Evolutionary conservation across 2,329 filamentous ascomycete species (phyloP).

Genomic region (Pyrenophora seminiperda): DNA sequence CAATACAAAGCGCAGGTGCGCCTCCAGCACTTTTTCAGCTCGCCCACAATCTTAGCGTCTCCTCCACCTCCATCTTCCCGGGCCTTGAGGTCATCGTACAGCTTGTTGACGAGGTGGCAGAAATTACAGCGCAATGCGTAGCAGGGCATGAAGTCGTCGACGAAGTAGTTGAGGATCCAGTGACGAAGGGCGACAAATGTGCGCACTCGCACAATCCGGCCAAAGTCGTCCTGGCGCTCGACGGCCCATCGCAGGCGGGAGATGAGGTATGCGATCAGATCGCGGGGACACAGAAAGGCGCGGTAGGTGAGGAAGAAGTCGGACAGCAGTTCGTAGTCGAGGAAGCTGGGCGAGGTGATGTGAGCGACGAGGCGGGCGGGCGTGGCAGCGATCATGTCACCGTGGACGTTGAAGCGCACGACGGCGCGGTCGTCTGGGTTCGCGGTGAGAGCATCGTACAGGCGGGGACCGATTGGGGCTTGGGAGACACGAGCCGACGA

Average conservation of each 20-base stretch:
- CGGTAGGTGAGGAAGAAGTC: conserved; percentile 98
- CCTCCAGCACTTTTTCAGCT: conserved; percentile 97
- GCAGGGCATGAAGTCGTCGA: conserved; percentile 87
- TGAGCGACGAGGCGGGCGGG: conserved; percentile 90
- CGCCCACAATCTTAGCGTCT: conserved; percentile 84
- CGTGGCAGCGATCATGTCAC: conserved; percentile 84
- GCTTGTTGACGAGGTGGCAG: conserved; percentile 75
- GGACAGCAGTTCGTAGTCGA: conserved; percentile 95
- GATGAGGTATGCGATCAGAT: conserved; percentile 82
- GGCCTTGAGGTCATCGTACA: conserved; percentile 59
- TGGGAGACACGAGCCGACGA: conserved; percentile 47
- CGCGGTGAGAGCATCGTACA: conserved; percentile 81
- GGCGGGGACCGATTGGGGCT: conserved; percentile 60
- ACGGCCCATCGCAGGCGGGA: conserved; percentile 88
- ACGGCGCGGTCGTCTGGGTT: conserved; percentile 81
- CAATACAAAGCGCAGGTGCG: conserved; percentile 88
- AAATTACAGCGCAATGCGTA: conserved; percentile 76
- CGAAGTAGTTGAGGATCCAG: conserved; percentile 98
- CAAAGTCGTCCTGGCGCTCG: conserved; percentile 76
- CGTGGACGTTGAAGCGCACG: conserved; percentile 78
- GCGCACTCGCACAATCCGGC: conserved; percentile 91
- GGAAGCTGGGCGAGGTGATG: conserved; percentile 92
- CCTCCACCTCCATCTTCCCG: conserved; percentile 61
- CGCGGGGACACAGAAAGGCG: conserved; percentile 76
- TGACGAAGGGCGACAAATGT: conserved; percentile 95